Evolutionary conservation across 768 basidiomycete genomes (phyloP), one percentile per base, ranked within the genome.

Genomic region (Coprinellus aureogranulatus): DNA sequence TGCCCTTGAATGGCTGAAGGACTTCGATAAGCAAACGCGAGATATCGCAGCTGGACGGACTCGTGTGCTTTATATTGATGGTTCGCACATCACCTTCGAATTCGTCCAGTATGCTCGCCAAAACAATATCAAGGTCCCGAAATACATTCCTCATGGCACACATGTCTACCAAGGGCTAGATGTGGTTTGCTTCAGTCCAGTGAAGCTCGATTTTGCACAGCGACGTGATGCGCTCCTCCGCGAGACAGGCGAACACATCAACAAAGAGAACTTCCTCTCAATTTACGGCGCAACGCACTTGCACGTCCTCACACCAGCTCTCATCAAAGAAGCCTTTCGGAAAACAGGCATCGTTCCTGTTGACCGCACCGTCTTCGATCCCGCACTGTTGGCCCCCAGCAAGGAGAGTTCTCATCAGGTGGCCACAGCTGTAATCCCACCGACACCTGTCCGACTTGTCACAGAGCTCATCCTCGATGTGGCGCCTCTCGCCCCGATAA

Each of bases 81-180:
- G 79, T 0, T 79, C 74, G 0, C 78, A 80, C 58, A 72, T 67
- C 60, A 68, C 64, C 0, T 53, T 57, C 12, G 61, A 65, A 6
- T 64, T 80, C 45, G 65, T 81, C 23, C 55, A 72, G 10, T 77
- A 67, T 65, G 65, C 68, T 0, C 10, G 25, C 3, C 60, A 58
- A 45, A 61, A 76, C 63, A 76, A 77, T 53, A 79, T 81, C 50
- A 41, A 59, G 3, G 54, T 79, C 12, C 59, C 75, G 16, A 70
- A 68, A 2, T 79, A 78, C 59, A 78, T 71, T 55, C 64, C 72
- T 12, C 75, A 77, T 48, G 75, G 72, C 58, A 77, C 72, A 0
- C 73, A 79, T 65, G 68, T 68, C 0, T 63, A 76, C 4, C 77
- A 80, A 60, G 75, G 76, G 9, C 72, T 80, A 22, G 75, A 80